Conservation (phyloP, 495 filamentous ascomycete genomes). For the Xylaria grammica region DNA sequence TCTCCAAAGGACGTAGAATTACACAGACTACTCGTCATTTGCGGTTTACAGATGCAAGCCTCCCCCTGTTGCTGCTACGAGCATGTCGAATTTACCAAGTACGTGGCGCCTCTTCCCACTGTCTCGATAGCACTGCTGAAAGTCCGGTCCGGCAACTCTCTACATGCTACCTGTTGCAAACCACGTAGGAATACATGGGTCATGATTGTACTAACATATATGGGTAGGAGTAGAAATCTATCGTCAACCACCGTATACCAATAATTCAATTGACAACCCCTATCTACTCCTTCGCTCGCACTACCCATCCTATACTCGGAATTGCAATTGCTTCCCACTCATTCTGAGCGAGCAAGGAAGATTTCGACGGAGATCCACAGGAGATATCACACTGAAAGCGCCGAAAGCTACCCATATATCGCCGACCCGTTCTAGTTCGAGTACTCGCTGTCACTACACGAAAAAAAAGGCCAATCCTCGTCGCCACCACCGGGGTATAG, state of each 20-base stretch:
- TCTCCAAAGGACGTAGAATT: neutral
- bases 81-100: too few relatives aligned
- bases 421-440: neutral
- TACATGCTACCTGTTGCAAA: too few relatives aligned
- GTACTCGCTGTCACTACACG: neutral
- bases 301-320: neutral
- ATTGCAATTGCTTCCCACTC: neutral
- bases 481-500: neutral
- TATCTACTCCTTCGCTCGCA: neutral
- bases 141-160: neutral
- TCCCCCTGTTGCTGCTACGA: neutral
- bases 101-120: too few relatives aligned
- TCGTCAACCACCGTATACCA: neutral
- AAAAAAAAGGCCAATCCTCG: neutral
- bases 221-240: neutral
- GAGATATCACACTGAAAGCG: neutral
- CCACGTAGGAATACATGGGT: too few relatives aligned
- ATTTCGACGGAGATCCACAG: neutral
- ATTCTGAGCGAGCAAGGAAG: neutral
- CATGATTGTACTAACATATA: neutral
- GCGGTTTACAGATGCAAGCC: neutral
- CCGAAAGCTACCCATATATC: neutral
- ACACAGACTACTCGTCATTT: too few relatives aligned
- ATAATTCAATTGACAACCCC: neutral
- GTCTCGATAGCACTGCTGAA: too few relatives aligned